Percentiles rank a stretch among this genome's conserved stretches.
Conservation (phyloP, 805 yeast species). For the Schizosaccharomyces lindneri region DNA sequence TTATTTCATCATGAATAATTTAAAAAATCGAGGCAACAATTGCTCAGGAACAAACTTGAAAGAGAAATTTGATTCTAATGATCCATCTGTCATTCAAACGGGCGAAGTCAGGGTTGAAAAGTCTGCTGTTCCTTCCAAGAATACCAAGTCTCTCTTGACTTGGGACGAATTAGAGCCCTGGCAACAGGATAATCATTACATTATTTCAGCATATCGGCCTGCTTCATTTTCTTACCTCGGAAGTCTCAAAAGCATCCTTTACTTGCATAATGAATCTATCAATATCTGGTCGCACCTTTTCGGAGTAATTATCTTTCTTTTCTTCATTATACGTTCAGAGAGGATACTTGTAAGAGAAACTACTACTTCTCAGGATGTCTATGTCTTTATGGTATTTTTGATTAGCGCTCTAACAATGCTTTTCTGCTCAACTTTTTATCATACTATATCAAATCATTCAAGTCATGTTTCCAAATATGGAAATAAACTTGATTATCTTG, state of each 20-base stretch:
- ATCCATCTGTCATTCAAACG: neutral
- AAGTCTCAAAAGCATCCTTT: constrained; percentile 26
- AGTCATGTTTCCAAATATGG: constrained; percentile 27
- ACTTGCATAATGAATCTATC: constrained; percentile 45
- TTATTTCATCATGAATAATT: no score
- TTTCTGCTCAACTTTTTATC: constrained; percentile 40
- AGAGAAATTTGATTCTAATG: neutral
- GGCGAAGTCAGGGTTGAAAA: neutral
- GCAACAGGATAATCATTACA: constrained; percentile 53
- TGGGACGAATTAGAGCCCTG: constrained; percentile 42
- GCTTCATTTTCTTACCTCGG: constrained; percentile 24
- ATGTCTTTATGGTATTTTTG: constrained; percentile 28
- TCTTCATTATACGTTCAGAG: constrained; percentile 7
- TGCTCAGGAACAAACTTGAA: neutral
- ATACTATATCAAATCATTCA: constrained; percentile 44
- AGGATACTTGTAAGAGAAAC: constrained; percentile 10
- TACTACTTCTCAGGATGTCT: constrained; percentile 16
- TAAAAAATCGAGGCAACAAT: no score
- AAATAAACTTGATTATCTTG: constrained; percentile 51
- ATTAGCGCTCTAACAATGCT: constrained; percentile 35
- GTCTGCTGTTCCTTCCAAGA: neutral
- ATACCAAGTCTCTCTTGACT: neutral
- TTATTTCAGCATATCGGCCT: constrained; percentile 36
- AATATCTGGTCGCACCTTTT: constrained; percentile 43
- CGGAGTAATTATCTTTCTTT: constrained; percentile 10